Evolutionary conservation across 495 filamentous ascomycete genomes (phyloP).

Genomic region (Talaromyces nanjingensis): DNA sequence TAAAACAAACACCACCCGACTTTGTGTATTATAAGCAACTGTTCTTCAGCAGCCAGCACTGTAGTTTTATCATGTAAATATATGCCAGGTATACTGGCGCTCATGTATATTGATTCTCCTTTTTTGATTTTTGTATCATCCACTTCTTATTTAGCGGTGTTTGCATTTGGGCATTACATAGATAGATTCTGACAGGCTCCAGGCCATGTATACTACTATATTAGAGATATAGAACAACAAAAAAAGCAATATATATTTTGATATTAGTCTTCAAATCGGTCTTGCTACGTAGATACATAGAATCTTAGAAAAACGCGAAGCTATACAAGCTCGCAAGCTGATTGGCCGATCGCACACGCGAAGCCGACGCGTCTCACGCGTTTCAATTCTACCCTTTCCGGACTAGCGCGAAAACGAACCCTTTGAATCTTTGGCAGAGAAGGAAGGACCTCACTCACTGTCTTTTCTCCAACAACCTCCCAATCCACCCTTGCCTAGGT

Average conservation of each 20-base stretch:
- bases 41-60: not conserved
- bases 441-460: not conserved
- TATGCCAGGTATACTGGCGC: not conserved
- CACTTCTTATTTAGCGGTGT: not conserved
- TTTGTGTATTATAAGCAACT: not conserved
- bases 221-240: not conserved
- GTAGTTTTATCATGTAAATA: not conserved
- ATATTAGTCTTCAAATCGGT: not conserved
- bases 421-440: not conserved
- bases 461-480: not conserved
- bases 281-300: not conserved
- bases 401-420: constrained; percentile 15
- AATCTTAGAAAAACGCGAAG: not conserved
- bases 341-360: not conserved
- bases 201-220: not conserved
- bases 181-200: not conserved
- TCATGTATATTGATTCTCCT: constrained; percentile 1
- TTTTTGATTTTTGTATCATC: not conserved
- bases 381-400: constrained; percentile 35
- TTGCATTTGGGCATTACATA: not conserved
- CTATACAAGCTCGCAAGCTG: not conserved
- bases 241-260: not conserved
- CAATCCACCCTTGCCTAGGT: not conserved
- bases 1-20: not conserved
- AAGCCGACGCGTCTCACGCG: constrained; percentile 19